A percentile compares a stretch with the other conserved stretches of the same genome.
Evolutionary conservation across 2,329 filamentous ascomycete species (phyloP).

Genomic region (Harringtonia aguacate): DNA sequence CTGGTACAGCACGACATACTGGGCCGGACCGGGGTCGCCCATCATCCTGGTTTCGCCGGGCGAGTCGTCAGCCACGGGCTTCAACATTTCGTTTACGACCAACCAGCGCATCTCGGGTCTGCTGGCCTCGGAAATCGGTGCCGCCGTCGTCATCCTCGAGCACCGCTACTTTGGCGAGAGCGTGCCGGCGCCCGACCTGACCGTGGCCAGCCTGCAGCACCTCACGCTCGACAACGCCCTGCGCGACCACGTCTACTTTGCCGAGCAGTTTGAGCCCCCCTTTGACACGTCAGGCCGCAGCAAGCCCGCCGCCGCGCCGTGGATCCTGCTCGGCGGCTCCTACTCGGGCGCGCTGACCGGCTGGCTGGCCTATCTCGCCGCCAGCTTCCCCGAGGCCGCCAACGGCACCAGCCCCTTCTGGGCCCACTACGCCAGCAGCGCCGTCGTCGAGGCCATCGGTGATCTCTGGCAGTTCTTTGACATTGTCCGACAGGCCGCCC

Average conservation of each 20-base stretch:
- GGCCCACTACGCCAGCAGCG: slow-evolving; percentile 45
- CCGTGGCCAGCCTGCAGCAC: slow-evolving; percentile 24
- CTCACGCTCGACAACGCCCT: slow-evolving; percentile 30
- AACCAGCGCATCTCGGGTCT: slow-evolving; percentile 45
- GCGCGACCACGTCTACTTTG: slow-evolving; percentile 30
- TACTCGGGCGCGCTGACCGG: slow-evolving; percentile 44
- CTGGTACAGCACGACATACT: no score
- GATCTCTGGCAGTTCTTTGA: slow-evolving; percentile 44
- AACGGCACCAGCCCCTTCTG: slow-evolving; percentile 25
- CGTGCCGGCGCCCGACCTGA: slow-evolving; percentile 23
- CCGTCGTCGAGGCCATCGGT: slow-evolving; percentile 39
- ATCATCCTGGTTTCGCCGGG: no score
- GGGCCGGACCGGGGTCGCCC: no score
- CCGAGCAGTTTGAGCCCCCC: slow-evolving; percentile 33
- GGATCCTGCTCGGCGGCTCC: slow-evolving; percentile 43
- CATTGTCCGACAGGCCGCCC: slow-evolving; percentile 32
- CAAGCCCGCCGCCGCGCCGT: slow-evolving; percentile 36
- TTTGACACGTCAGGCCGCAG: slow-evolving; percentile 35
- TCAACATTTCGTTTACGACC: slow-evolving; percentile 8
- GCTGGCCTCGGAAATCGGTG: slow-evolving; percentile 26
- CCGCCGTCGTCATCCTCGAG: slow-evolving; percentile 28
- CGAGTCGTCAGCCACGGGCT: no score
- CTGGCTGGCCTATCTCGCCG: slow-evolving; percentile 3
- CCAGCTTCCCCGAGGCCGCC: neutral
- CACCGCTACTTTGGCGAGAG: slow-evolving; percentile 32